A percentile compares a stretch with the other conserved stretches of the same genome.
These are phyloP conservation scores for Metschnikowia borealis DNA, from an alignment of 805 yeast species.

Conservation along the genomic window DNA sequence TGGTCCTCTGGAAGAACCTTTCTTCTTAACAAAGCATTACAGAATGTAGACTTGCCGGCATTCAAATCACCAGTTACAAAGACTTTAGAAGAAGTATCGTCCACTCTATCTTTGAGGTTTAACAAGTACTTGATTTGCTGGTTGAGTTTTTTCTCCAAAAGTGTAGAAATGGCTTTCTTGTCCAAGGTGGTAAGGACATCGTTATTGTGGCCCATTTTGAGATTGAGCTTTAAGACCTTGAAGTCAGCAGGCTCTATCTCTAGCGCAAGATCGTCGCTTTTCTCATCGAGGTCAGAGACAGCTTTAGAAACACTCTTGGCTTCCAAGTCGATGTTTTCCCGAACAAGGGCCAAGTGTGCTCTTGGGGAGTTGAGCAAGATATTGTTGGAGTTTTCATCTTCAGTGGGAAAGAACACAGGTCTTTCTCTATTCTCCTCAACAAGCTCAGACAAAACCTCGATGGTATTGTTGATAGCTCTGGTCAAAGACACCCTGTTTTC, in stretches of 20 bases:
- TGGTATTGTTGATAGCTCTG: slow-evolving; percentile 53
- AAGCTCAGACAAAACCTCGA: slow-evolving; percentile 48
- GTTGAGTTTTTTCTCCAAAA: slow-evolving; percentile 64
- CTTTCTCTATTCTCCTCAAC: slow-evolving; percentile 53
- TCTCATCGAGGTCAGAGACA: slow-evolving; percentile 10
- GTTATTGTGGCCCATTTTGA: slow-evolving; percentile 48
- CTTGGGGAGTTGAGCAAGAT: slow-evolving; percentile 44
- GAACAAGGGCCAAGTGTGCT: slow-evolving; percentile 51
- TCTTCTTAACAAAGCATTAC: slow-evolving; percentile 81
- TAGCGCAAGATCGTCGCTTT: slow-evolving; percentile 17
- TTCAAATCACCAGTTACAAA: slow-evolving; percentile 95
- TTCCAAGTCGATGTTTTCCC: slow-evolving; percentile 31
- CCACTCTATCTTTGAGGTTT: slow-evolving; percentile 76
- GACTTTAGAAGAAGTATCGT: slow-evolving; percentile 89
- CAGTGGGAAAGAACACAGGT: slow-evolving; percentile 61
- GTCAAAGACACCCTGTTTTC: slow-evolving; percentile 64
- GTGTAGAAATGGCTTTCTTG: slow-evolving; percentile 60
- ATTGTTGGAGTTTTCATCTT: slow-evolving; percentile 29
- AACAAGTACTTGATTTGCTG: slow-evolving; percentile 64
- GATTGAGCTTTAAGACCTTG: slow-evolving; percentile 58
- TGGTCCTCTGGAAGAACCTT: slow-evolving; percentile 90
- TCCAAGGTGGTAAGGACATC: slow-evolving; percentile 57
- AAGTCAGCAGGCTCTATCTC: slow-evolving; percentile 32
- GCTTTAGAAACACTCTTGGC: slow-evolving; percentile 19
- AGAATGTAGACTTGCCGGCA: slow-evolving; percentile 94